Percentiles rank a stretch among this genome's conserved stretches.
phyloP scores from a whole-genome alignment of 768 basidiomycete species.

The Macrolepiota dolichaula region DNA sequence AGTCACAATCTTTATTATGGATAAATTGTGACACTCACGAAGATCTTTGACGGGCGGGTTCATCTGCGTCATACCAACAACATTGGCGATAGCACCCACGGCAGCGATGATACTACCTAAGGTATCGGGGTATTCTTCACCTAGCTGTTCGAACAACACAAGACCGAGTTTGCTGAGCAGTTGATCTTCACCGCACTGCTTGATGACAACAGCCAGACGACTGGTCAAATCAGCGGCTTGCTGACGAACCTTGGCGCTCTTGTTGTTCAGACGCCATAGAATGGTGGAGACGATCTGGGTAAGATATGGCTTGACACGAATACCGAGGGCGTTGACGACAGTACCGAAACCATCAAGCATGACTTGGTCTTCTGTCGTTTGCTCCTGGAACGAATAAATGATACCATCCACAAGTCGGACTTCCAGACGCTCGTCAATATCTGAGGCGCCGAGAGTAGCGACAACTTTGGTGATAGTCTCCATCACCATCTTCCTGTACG shows the following conservation, averaged over 20 bases:
- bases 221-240: conserved; percentile 98
- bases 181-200: conserved; percentile 96
- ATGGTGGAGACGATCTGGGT: conserved; percentile 99
- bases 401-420: conserved; percentile 95
- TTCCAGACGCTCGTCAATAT: conserved; percentile 95
- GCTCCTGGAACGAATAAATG: conserved; percentile 99
- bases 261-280: conserved; percentile 99
- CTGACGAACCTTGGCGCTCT: conserved; percentile 98
- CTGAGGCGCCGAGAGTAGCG: conserved; percentile 90
- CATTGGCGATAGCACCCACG: conserved; percentile 97
- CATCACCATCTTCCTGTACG: conserved; percentile 99
- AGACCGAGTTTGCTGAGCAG: conserved; percentile 94
- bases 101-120: conserved; percentile 99
- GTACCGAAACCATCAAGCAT: conserved; percentile 99
- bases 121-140: conserved; percentile 99
- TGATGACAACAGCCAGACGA: conserved; percentile 95
- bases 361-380: conserved; percentile 97
- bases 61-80: conserved; percentile 99
- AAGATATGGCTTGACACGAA: conserved; percentile 96
- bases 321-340: conserved; percentile 93
- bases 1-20: conserved; percentile 5
- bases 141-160: conserved; percentile 96
- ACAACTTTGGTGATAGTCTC: conserved; percentile 99
- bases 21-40: conserved; percentile 51
- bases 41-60: conserved; percentile 99